Base-by-base conservation (phyloP, 75 land plant species). In the Pinus tabuliformis region DNA sequence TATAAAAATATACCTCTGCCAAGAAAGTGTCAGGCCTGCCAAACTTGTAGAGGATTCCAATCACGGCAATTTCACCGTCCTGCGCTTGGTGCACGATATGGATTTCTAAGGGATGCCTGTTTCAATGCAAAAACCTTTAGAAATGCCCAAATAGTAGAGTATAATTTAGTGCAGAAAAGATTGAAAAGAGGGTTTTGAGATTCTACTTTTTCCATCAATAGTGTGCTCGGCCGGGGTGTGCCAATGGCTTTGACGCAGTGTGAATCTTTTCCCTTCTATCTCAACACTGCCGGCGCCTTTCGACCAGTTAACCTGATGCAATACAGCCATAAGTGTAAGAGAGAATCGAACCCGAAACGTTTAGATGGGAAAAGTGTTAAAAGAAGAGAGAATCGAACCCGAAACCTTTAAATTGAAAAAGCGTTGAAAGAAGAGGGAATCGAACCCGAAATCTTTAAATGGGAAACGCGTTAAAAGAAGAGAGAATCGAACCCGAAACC, bases 211-310 rank as follows among this genome's bases (percentile, higher is more conserved):
- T 8, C 85, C 87, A 70, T 85, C 72, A 30, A 88, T 42, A 16
- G 90, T 75, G 54, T 88, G 90, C 83, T 88, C 90, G n/a, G 87
- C 78, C 7, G 90, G 90, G 6, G 85, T 33, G 72, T 88, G 90
- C 90, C 87, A 88, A 33, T 88, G 87, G 18, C 71, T 54, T 73
- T 88, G 87, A 15, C 36, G 74, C 42, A 88, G 85, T 0, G 0
- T 18, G 49, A 79, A 88, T 12, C 81, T 57, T 68, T 80, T 12
- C 58, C 78, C 18, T 56, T 45, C 80, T 79, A 87, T 30, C 73
- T 62, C 39, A 11, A 85, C 76, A 7, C 63, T 36, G 33, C 87
- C 87, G 18, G 81, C 83, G 33, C 77, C 72, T 20, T 59, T 58
- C 17, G 54, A 18, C 80, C 80, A 82, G 16, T 74, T 21, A 20